These are phyloP conservation scores for Pythium dissimile DNA, from an alignment of 352 stramenopile genomes.

Conservation along the genomic window DNA sequence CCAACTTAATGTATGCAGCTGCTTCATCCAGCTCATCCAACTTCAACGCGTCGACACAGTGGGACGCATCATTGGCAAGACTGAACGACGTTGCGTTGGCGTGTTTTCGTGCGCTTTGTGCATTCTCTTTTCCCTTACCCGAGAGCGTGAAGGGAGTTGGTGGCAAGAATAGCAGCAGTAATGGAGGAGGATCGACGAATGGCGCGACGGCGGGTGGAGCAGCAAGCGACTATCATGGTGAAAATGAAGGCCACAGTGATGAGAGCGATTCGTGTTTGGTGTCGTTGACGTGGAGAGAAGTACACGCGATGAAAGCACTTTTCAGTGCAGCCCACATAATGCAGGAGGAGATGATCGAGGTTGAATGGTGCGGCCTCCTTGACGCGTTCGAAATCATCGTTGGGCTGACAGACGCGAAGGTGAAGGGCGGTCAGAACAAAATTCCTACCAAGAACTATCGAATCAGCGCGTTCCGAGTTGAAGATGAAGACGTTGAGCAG, in stretches of 20 bases:
- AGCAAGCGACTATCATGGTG: conserved; percentile 22
- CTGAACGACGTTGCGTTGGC: conserved; percentile 78
- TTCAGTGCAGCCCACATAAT: conserved; percentile 84
- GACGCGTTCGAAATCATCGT: conserved; percentile 84
- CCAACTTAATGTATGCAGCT: conserved; percentile 31
- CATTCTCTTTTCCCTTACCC: conserved; percentile 76
- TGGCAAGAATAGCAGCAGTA: conserved; percentile 24
- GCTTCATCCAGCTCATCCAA: not conserved
- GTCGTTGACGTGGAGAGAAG: conserved; percentile 73
- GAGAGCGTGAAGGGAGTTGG: conserved; percentile 40
- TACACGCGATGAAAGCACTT: conserved; percentile 87
- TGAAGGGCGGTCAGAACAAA: conserved; percentile 74
- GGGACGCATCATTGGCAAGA: conserved; percentile 38
- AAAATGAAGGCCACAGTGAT: conserved; percentile 36
- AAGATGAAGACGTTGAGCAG: conserved; percentile 87
- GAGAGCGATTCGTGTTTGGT: conserved; percentile 67
- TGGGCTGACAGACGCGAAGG: conserved; percentile 58
- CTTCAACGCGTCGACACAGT: conserved; percentile 23
- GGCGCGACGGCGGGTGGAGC: not conserved
- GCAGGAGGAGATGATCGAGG: conserved; percentile 73
- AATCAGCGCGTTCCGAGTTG: conserved; percentile 65
- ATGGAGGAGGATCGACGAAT: not conserved
- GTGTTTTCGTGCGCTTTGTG: conserved; percentile 66
- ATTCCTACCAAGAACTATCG: conserved; percentile 72
- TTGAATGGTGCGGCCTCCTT: conserved; percentile 72